These are phyloP conservation scores for Aleurites moluccanus DNA, from an alignment of 441 rosid genomes.

Conservation along the genomic window DNA sequence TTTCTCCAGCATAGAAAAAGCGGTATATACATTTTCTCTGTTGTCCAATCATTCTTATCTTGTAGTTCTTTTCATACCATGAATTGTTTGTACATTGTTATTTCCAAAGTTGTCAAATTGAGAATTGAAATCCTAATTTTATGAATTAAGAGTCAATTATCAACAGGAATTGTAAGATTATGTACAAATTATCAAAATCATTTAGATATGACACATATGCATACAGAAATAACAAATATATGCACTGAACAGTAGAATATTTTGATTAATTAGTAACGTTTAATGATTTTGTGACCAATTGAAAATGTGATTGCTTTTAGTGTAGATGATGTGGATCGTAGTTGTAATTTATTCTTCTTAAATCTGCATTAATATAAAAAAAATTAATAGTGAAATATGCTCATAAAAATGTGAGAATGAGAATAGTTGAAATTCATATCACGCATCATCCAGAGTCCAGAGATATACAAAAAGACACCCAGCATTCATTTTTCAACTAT, in stretches of 20 bases:
- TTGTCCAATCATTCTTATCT: constrained; percentile 9
- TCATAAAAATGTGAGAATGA: neutral
- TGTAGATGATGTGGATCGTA: neutral
- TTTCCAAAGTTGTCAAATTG: neutral
- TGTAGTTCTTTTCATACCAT: neutral
- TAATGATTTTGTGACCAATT: neutral
- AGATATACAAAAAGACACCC: neutral
- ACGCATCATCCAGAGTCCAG: neutral
- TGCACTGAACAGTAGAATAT: neutral
- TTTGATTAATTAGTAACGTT: neutral
- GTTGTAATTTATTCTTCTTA: neutral
- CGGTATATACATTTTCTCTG: constrained; percentile 43
- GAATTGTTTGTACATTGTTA: neutral
- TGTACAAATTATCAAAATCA: neutral
- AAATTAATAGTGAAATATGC: neutral
- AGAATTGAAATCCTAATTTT: neutral
- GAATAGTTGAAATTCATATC: neutral
- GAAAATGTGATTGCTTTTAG: neutral
- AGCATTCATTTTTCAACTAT: neutral
- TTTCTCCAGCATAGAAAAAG: constrained; percentile 83
- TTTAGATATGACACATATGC: neutral
- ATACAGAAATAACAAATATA: neutral
- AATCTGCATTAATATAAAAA: neutral
- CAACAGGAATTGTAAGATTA: neutral
- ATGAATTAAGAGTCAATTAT: neutral